Evolutionary conservation across 1,284 basidiomycete genomes (phyloP).

Genomic region (Clitocybe nebularis): DNA sequence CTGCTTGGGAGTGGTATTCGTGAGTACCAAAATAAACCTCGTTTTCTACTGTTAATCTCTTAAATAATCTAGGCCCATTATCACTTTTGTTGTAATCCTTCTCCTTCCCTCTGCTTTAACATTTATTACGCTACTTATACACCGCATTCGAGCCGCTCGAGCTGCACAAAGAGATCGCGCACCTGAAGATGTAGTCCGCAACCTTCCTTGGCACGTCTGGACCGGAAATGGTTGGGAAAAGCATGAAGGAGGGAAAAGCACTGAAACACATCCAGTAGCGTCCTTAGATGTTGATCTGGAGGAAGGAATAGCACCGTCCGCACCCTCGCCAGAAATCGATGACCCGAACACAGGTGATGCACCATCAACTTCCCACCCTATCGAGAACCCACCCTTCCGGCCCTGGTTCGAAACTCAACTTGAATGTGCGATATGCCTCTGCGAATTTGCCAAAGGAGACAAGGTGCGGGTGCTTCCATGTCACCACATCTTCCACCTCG

Average conservation of each 20-base stretch:
- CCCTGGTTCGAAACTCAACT: constrained; percentile 72
- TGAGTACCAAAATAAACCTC: constrained; percentile 35
- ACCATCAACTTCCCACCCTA: constrained; percentile 42
- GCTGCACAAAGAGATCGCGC: constrained; percentile 78
- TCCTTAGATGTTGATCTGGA: constrained; percentile 34
- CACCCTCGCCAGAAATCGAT: constrained; percentile 14
- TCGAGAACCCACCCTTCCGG: constrained; percentile 31
- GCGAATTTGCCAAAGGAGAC: constrained; percentile 80
- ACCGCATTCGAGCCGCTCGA: constrained; percentile 72
- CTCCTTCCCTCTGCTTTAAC: constrained; percentile 79
- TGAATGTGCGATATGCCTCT: constrained; percentile 90
- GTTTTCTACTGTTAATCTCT: constrained; percentile 6
- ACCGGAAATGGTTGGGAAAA: constrained; percentile 77
- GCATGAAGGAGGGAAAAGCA: constrained; percentile 48
- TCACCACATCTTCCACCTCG: constrained; percentile 83
- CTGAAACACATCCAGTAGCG: constrained; percentile 26
- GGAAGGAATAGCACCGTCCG: constrained; percentile 24
- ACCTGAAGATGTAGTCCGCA: constrained; percentile 71
- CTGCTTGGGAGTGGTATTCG: constrained; percentile 85
- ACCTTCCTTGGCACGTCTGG: constrained; percentile 78
- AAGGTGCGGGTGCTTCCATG: constrained; percentile 86
- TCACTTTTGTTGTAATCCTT: constrained; percentile 76
- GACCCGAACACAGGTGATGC: constrained; percentile 15
- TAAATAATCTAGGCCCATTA: constrained; percentile 53
- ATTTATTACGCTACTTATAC: constrained; percentile 75